These are phyloP conservation scores for Penicillium nucicola DNA, from an alignment of 495 filamentous ascomycete genomes.

Conservation along the genomic window DNA sequence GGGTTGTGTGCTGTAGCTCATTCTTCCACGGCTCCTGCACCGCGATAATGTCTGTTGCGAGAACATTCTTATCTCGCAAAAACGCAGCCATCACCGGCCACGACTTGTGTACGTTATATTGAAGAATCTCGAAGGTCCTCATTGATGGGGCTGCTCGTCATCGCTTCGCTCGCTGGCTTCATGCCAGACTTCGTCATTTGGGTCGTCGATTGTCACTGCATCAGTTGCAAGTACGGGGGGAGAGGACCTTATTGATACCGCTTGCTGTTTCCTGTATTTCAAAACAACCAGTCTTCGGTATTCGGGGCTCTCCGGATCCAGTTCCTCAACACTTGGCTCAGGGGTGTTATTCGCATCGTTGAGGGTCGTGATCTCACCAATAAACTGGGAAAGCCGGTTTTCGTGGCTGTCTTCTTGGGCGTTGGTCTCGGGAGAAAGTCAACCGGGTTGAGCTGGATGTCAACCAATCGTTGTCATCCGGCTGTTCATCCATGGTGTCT, in stretches of 20 bases:
- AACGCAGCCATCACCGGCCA: conserved; percentile 6
- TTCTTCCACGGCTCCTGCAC: too few species aligned
- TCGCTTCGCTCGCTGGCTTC: not conserved
- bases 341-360: not conserved
- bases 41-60: not conserved
- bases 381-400: not conserved
- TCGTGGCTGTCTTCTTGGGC: not conserved
- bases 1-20: too few species aligned
- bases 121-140: conserved; percentile 1
- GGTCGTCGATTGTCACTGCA: too few species aligned
- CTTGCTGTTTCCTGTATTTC: not conserved
- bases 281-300: conserved; percentile 1
- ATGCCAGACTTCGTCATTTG: too few species aligned
- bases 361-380: not conserved
- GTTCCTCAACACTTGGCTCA: not conserved
- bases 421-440: too few species aligned
- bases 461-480: not conserved
- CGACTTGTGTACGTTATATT: conserved; percentile 9
- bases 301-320: conserved; percentile 1
- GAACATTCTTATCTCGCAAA: conserved; percentile 1
- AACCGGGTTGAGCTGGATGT: not conserved
- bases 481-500: not conserved
- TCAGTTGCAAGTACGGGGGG: not conserved
- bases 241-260: not conserved
- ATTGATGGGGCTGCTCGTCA: not conserved